Base-by-base conservation (phyloP, 352 stramenopile genomes). In the Pythium coloratum region DNA sequence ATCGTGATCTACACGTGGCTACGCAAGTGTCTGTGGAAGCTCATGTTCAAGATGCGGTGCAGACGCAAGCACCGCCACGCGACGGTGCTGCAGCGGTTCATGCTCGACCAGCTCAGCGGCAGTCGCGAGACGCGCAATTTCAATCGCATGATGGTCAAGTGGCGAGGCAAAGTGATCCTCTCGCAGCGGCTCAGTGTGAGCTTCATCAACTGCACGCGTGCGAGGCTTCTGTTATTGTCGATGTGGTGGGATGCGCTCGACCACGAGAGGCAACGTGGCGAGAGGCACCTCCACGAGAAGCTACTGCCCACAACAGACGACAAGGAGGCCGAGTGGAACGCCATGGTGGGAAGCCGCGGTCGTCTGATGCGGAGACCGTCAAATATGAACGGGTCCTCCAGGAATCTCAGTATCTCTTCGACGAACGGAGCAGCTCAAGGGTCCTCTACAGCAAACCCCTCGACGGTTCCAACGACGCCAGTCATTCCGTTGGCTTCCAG, bases 141-240 rank as follows among this genome's bases (percentile, higher is more conserved):
- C 44, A 89, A 88, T 47, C 73, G 80, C 30, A 80, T 92, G 70
- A 92, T 94, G 86, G 30, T 83, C 46, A 78, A 78, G 51, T 94
- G 86, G 86, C 80, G 86, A 24, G 55, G 57, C 62, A 91, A 91
- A 59, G 82, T 94, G 50, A 90, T 94, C 49, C 68, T 69, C 33
- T 87, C 81, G 33, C 82, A 94, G 67, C 81, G 78, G 3, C 56
- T 81, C 32, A 73, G 82, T 47, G 73, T 70, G 69, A 55, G 61
- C 13, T 93, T 92, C 49, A 66, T 91, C 9, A 9, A 66, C 20
- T 92, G 83, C 58, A 80, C 75, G 9, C 81, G 82, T 7, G 81
- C 81, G 44, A 76, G 83, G n/a, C 49, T 92, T 24, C 67, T 81
- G 9, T 75, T 73, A 2, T 67, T 92, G n/a, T 81, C 75, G 3